These are phyloP conservation scores for Nevesoporus exiguus DNA, from an alignment of 768 basidiomycete genomes.

Conservation along the genomic window DNA sequence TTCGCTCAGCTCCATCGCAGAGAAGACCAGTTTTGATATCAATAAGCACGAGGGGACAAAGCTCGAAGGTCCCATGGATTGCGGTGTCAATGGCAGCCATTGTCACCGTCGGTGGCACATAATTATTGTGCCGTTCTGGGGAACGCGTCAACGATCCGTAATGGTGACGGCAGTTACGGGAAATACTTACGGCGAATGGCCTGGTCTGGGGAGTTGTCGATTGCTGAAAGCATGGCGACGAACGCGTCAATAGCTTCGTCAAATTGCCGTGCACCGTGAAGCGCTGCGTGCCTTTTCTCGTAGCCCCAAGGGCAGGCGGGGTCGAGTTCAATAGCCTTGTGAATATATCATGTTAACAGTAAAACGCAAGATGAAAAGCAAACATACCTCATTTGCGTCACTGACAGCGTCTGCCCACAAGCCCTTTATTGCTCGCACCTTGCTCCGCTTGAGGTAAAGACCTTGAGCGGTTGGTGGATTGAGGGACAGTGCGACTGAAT, in stretches of 20 bases:
- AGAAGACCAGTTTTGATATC: not conserved
- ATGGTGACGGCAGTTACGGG: no score
- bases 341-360: not conserved
- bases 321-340: not conserved
- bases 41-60: not conserved
- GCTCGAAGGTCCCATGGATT: not conserved
- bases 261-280: not conserved
- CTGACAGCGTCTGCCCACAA: constrained; percentile 15
- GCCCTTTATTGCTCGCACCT: constrained; percentile 2
- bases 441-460: constrained; percentile 15
- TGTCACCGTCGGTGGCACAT: constrained; percentile 1
- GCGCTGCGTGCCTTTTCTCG: not conserved
- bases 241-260: not conserved
- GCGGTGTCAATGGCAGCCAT: not conserved
- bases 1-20: not conserved
- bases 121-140: not conserved
- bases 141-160: not conserved
- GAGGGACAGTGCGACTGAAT: constrained; percentile 14
- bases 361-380: not conserved
- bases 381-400: constrained; percentile 13
- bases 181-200: not conserved
- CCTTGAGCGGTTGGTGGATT: not conserved
- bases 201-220: not conserved
- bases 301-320: not conserved
- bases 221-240: not conserved